These are phyloP conservation scores for Conticribra guillardii DNA, from an alignment of 108 stramenopile species.

Conservation along the genomic window DNA sequence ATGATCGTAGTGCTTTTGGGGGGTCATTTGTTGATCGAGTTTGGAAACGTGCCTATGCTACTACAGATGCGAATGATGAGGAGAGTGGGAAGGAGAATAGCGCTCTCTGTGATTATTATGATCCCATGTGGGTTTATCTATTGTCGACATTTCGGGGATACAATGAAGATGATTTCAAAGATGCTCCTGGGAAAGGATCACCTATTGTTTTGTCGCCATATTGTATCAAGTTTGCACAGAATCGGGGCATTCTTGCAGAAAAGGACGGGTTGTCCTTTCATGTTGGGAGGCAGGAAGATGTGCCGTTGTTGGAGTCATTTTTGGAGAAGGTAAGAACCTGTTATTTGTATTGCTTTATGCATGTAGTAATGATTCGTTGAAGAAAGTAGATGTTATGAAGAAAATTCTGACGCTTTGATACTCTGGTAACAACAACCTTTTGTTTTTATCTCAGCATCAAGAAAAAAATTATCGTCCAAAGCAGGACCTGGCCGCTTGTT, in stretches of 20 bases:
- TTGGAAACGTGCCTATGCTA: conserved; percentile 17
- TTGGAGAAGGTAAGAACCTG: conserved; percentile 22
- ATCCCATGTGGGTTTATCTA: conserved; percentile 41
- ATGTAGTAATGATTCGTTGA: too few relatives aligned
- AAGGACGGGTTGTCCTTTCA: conserved; percentile 35
- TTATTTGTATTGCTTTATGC: too few relatives aligned
- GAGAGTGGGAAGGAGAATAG: conserved; percentile 17
- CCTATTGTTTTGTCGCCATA: conserved; percentile 22
- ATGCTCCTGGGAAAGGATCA: conserved; percentile 33
- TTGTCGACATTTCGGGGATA: conserved; percentile 37
- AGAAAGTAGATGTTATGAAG: too few relatives aligned
- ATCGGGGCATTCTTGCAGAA: conserved; percentile 23
- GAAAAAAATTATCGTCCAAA: conserved; percentile 22
- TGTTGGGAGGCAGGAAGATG: conserved; percentile 28
- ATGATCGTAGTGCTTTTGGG: conserved; percentile 16
- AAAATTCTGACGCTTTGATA: too few relatives aligned
- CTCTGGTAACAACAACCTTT: too few relatives aligned
- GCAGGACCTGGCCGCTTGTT: conserved; percentile 25
- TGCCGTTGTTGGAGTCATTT: conserved; percentile 7
- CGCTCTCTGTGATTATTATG: conserved; percentile 16
- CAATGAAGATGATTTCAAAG: conserved; percentile 48
- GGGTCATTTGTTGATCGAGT: conserved; percentile 24
- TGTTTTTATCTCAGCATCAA: conserved; percentile 21
- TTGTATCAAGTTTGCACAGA: conserved; percentile 30
- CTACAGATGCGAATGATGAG: neutral